These are phyloP conservation scores for Cryptomeria japonica DNA, from an alignment of 75 land plant species.

Conservation along the genomic window DNA sequence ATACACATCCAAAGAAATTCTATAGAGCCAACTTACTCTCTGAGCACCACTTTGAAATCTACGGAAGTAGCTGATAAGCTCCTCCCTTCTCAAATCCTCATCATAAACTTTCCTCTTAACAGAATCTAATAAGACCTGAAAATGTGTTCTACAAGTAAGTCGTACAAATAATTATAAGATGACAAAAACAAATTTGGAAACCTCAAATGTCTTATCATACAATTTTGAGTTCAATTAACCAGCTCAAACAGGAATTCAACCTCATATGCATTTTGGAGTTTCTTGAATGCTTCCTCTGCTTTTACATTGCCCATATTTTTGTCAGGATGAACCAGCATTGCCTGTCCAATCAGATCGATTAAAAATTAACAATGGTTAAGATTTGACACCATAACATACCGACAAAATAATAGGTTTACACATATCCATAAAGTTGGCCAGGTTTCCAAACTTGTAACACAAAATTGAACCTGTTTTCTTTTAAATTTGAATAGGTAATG, in stretches of 20 bases:
- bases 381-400: neutral
- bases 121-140: constrained; percentile 81
- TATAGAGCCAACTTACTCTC: constrained; percentile 37
- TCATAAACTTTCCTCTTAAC: constrained; percentile 86
- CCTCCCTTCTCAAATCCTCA: constrained; percentile 88
- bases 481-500: neutral
- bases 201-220: neutral
- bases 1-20: neutral
- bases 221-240: neutral
- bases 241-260: constrained; percentile 27
- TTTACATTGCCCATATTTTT: constrained; percentile 93
- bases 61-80: constrained; percentile 66
- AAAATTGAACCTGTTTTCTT: neutral
- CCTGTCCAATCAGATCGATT: constrained; percentile 31
- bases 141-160: neutral
- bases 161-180: neutral
- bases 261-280: constrained; percentile 99
- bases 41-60: constrained; percentile 53
- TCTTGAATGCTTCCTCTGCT: constrained; percentile 97
- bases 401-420: neutral
- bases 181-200: neutral
- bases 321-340: constrained; percentile 99
- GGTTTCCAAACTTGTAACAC: neutral
- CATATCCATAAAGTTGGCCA: neutral
- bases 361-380: neutral